Base-by-base conservation (phyloP, 805 yeast species). In the Lachancea nothofagi region DNA sequence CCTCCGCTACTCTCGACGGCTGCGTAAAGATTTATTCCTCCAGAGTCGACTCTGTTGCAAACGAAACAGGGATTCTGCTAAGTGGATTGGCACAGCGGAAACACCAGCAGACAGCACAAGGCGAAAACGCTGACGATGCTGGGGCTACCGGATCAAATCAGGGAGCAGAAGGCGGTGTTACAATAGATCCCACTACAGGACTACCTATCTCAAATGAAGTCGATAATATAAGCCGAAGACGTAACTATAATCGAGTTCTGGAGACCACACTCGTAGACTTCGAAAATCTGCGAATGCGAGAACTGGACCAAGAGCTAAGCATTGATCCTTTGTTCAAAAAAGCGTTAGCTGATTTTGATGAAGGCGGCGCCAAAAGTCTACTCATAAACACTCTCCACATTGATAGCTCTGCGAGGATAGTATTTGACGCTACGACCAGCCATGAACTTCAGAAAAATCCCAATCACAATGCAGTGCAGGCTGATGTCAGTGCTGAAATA, bases 21-120 rank as follows among this genome's bases (percentile, higher is more conserved):
- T 89, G 97, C 67, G 90, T 89, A 24, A 88, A 88, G 64, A 86
- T 90, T 38, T 90, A 90, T 57, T 77, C 89, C 9, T 83, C 94
- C 12, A 74, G 97, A 51, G 88, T 90, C 17, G 97, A 89, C 53
- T 83, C 95, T 0, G 95, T 87, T 0, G 94, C 89, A 4, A 80
- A 83, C 7, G 97, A 89, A 53, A 88, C 97, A 0, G 94, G 95
- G 2, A 78, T 79, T 51, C 67, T 90, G 41, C 62, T 88, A 25
- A 82, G 84, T 60, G 95, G 95, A 3, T 62, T 85, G 41, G 78
- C 88, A 2, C 65, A 70, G 5, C 64, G 69, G 33, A 48, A 48
- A 10, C 55, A 47, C 3, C 55, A 47, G 4, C 55, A 40, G 3
- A 54, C 42, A 19, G 55, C 41, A 5, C 55, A 46, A 13, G 53